Evolutionary conservation across 2,329 filamentous ascomycete genomes (phyloP), one percentile per base, ranked within the genome.

Genomic region (Fusarium agapanthi): DNA sequence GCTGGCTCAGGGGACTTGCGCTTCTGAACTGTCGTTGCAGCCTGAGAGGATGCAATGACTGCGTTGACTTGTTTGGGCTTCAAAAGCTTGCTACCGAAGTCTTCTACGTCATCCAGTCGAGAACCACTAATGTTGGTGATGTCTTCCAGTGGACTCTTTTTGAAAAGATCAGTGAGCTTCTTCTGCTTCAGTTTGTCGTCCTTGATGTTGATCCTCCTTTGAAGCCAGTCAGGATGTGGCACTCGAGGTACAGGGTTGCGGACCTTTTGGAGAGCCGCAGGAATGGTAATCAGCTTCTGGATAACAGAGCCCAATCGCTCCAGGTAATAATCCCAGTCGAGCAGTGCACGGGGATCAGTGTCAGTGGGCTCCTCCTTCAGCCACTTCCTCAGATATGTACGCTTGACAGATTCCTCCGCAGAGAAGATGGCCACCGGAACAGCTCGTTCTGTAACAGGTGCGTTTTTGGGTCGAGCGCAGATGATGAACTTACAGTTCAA

Each of bases 401-500:
- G 90, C 84, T 98, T 98, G 64, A 97, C 92, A 11, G 90, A 89
- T 63, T 95, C 91, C 62, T 98, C 95, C 0, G 96, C 95, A 0
- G 96, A 98, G 82, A 99, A 98, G 69, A 99, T 99, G 26, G 96
- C 95, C 10, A 99, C 95, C 1, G 96, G 96, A 66, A 99, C 89
- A 28, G 96, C 96, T 77, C 96, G 89, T 75, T 99, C 97, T 0
- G 96, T 99, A 69, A 99, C 95, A 4, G 96, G 95, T 0, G 95
- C 94, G 78, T 93, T 93, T 78, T 91, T 93, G 8, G 96, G 96
- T 71, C 89, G 90, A 20, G 94, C 89, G 57, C 95, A 97, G 78
- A 99, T 98, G 80, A 99, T 98, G 82, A 98, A 99, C 83, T 98
- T 98, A 91, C 96, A 99, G 85, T 99, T 99, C 76, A 99, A 83